Conservation (phyloP, 2,329 filamentous ascomycete genomes). For the Fragosphaeria purpurea region DNA sequence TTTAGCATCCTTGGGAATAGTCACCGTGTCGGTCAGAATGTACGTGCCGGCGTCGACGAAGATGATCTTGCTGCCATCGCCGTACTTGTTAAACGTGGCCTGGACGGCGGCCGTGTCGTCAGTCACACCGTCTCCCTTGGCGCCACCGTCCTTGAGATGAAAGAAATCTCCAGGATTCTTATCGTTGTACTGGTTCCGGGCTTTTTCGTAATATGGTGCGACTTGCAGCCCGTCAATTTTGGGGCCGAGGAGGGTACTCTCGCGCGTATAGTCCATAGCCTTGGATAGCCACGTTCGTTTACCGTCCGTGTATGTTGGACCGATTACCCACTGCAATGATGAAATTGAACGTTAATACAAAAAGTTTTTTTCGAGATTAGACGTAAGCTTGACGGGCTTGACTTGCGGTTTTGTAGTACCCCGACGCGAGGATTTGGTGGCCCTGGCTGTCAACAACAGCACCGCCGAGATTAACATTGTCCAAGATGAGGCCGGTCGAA, state of each 20-base stretch:
- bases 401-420: too few relatives aligned
- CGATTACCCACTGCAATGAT: too few relatives aligned
- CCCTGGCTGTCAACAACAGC: too few relatives aligned
- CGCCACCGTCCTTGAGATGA: conserved; percentile 9
- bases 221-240: neutral
- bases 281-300: too few relatives aligned
- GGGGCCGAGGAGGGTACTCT: neutral
- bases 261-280: neutral
- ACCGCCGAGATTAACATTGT: neutral
- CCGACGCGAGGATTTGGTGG: too few relatives aligned
- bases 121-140: conserved; percentile 8
- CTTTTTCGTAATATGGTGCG: conserved; percentile 4
- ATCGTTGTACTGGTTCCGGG: conserved; percentile 8
- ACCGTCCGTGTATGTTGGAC: too few relatives aligned
- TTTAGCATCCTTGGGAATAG: conserved; percentile 48
- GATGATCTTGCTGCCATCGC: conserved; percentile 24
- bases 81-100: conserved; percentile 28
- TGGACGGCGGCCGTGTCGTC: conserved; percentile 36
- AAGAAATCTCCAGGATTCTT: conserved; percentile 5
- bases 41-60: conserved; percentile 14
- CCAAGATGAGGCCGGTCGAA: neutral
- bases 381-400: too few relatives aligned
- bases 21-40: conserved; percentile 38
- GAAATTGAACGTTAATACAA: too few relatives aligned
- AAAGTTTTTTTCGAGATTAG: too few relatives aligned